These are phyloP conservation scores for Fusarium sp. DNA, from an alignment of 2,329 filamentous ascomycete species.

Conservation along the genomic window DNA sequence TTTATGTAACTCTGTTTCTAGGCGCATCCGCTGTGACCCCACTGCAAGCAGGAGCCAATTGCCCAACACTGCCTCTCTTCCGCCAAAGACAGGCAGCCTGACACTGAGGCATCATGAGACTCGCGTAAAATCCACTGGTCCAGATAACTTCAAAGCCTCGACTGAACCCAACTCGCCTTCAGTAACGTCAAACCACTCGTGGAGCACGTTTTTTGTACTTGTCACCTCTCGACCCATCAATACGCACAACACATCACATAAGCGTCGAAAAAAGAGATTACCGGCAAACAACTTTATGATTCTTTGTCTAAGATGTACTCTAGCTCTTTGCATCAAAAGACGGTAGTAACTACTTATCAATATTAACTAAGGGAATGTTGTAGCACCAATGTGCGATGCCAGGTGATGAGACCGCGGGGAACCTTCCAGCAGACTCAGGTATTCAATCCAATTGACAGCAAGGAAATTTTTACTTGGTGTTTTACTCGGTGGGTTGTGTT, in stretches of 20 bases:
- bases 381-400: background rate
- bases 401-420: background rate
- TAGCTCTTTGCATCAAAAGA: background rate
- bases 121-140: background rate
- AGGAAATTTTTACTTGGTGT: background rate
- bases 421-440: background rate
- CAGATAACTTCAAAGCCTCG: background rate
- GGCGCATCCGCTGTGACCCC: too few relatives aligned
- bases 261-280: background rate
- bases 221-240: too few relatives aligned
- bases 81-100: background rate
- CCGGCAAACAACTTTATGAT: background rate
- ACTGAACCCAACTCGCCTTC: too few relatives aligned
- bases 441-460: background rate
- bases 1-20: background rate
- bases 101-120: background rate
- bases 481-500: background rate
- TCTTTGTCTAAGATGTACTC: background rate
- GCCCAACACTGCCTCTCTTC: background rate
- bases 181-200: too few relatives aligned
- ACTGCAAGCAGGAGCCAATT: too few relatives aligned
- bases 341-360: too few relatives aligned
- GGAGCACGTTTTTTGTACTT: too few relatives aligned
- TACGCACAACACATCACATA: too few relatives aligned
- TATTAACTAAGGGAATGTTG: background rate